Evolutionary conservation across 805 yeast genomes (phyloP), one percentile per base, ranked within the genome.

Genomic region (Jamesozyma rosinii): DNA sequence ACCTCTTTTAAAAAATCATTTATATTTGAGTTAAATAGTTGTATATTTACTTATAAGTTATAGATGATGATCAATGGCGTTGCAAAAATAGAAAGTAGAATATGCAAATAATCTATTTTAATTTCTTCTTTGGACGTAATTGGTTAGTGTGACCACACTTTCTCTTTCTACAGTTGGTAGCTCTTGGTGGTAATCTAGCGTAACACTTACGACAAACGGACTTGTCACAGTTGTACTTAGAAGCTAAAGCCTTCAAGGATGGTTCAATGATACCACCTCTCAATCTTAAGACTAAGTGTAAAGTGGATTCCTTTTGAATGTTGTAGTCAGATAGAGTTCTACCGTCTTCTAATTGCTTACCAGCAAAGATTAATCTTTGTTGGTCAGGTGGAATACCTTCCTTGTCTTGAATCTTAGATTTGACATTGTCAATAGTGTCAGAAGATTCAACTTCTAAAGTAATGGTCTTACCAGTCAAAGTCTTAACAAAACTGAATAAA

Each of bases 151-250:
- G 97, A 68, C 97, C 97, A 76, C 97, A 89, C 82, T 89, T 89
- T 85, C 95, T 87, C 96, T 89, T 89, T 79, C 97, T 86, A 82
- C 97, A 89, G 95, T 89, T 89, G 75, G 96, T 89, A 64, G 97
- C 97, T 83, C 97, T 90, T 75, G 97, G 95, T 68, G 97, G 97
- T 68, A 89, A 87, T 80, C 97, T 89, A 66, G 97, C 95, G 81
- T 89, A 89, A 80, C 97, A 89, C 72, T 87, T 84, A 76, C 97
- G 90, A 81, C 97, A 89, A 72, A 89, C 87, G 58, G 95, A 71
- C 77, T 89, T 89, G 61, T 89, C 97, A 81, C 96, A 89, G 92
- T 89, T 89, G 87, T 83, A 89, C 77, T 89, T 89, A 69, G 95
- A 83, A 72, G 97, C 97, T 66, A 89, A 81, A 64, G 88, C 95